phyloP scores from a whole-genome alignment of 768 basidiomycete genomes.

The Suillus bovinus region DNA sequence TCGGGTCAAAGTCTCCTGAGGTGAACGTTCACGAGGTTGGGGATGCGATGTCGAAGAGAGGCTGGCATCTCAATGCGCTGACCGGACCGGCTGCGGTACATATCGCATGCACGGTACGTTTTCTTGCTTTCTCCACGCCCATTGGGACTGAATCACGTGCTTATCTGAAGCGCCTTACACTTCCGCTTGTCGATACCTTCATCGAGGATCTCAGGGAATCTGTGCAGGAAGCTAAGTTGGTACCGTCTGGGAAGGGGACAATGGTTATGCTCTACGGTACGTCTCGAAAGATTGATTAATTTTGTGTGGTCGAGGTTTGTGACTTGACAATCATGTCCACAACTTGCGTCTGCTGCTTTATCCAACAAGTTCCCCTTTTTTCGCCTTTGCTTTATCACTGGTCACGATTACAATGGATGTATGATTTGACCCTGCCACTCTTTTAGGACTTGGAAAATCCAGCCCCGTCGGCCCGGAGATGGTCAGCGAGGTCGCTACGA shows the following conservation, averaged over 20 bases:
- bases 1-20: slow-evolving; percentile 58
- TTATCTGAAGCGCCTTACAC: slow-evolving; percentile 67
- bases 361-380: neutral
- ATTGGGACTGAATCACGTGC: neutral
- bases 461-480: slow-evolving; percentile 81
- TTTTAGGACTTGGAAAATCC: slow-evolving; percentile 74
- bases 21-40: slow-evolving; percentile 84
- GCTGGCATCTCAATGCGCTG: slow-evolving; percentile 93
- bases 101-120: slow-evolving; percentile 87
- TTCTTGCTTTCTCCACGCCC: neutral
- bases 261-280: slow-evolving; percentile 93
- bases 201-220: slow-evolving; percentile 81
- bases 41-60: slow-evolving; percentile 79
- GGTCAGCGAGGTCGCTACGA: slow-evolving; percentile 74
- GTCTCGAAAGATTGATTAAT: slow-evolving; percentile 23
- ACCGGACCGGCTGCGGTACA: slow-evolving; percentile 81
- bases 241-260: slow-evolving; percentile 69
- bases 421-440: neutral
- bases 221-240: slow-evolving; percentile 65
- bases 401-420: neutral
- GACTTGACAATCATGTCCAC: neutral
- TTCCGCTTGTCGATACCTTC: slow-evolving; percentile 72
- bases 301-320: neutral
- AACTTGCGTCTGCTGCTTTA: slow-evolving; percentile 2
- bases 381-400: neutral